Percentiles rank a stretch among this genome's conserved stretches.
phyloP scores from a whole-genome alignment of 805 yeast genomes.

The Myxozyma kluyveri region DNA sequence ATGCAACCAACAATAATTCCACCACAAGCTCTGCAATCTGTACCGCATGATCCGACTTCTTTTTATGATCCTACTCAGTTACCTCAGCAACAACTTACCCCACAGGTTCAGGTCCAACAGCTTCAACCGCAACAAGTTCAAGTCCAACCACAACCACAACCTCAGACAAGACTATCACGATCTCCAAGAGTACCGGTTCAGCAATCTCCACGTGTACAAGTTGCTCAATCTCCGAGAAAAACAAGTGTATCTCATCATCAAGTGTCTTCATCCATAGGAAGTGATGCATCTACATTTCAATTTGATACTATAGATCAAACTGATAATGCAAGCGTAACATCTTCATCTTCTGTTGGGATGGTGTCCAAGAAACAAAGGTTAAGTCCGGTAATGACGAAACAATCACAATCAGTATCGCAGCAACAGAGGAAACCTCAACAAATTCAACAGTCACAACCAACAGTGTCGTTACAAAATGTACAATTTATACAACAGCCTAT shows the following conservation, averaged over 20 bases:
- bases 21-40: too few relatives aligned
- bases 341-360: constrained; percentile 14
- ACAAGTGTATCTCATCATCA: constrained; percentile 3
- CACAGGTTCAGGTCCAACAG: constrained; percentile 4
- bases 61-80: not conserved
- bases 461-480: not conserved
- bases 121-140: constrained; percentile 11
- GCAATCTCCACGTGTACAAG: constrained; percentile 6
- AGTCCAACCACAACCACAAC: constrained; percentile 2
- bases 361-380: constrained; percentile 21
- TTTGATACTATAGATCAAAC: constrained; percentile 22
- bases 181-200: constrained; percentile 10
- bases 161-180: constrained; percentile 7
- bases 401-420: not conserved
- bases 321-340: constrained; percentile 12
- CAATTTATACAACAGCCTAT: not conserved
- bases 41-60: too few relatives aligned
- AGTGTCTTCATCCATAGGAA: too few relatives aligned
- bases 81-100: not conserved
- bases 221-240: constrained; percentile 5
- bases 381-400: constrained; percentile 11
- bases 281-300: constrained; percentile 11
- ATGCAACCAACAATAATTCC: too few relatives aligned
- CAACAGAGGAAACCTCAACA: constrained; percentile 4
- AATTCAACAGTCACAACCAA: not conserved